Conservation (phyloP, 176 grass and related monocot genomes). For the Ensete ventricosum region DNA sequence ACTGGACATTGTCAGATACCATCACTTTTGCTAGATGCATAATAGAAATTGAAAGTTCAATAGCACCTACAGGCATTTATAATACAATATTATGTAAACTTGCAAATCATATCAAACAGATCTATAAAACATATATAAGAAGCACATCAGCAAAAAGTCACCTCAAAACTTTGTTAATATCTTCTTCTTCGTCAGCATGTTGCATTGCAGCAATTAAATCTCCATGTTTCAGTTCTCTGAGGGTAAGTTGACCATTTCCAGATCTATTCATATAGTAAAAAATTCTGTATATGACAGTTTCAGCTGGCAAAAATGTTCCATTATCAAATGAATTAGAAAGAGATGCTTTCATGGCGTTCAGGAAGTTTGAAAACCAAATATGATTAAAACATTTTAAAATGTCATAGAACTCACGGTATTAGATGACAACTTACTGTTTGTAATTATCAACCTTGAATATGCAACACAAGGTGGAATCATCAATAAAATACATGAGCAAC, state of each 20-base stretch:
- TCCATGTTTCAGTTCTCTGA: constrained; percentile 92
- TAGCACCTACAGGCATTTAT: neutral
- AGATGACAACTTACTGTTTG: no score
- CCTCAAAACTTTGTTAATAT: constrained; percentile 99
- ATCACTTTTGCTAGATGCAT: neutral
- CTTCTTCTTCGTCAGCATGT: constrained; percentile 95
- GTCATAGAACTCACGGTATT: no score
- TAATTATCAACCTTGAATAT: no score
- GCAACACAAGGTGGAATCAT: no score
- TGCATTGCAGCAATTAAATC: constrained; percentile 95
- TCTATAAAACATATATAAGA: neutral
- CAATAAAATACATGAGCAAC: no score
- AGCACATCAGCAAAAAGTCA: constrained; percentile 21
- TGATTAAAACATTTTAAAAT: no score
- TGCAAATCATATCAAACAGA: constrained; percentile 7
- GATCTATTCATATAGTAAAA: constrained; percentile 98
- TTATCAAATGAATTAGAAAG: neutral
- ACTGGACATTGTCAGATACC: neutral
- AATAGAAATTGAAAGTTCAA: neutral
- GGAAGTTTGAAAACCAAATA: neutral
- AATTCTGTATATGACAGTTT: constrained; percentile 99
- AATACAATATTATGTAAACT: neutral
- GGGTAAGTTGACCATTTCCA: constrained; percentile 82
- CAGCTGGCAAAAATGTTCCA: constrained; percentile 50
- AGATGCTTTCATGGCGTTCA: neutral